Base-by-base conservation (phyloP, 257 asterid species). In the Solanum chiquidenum region DNA sequence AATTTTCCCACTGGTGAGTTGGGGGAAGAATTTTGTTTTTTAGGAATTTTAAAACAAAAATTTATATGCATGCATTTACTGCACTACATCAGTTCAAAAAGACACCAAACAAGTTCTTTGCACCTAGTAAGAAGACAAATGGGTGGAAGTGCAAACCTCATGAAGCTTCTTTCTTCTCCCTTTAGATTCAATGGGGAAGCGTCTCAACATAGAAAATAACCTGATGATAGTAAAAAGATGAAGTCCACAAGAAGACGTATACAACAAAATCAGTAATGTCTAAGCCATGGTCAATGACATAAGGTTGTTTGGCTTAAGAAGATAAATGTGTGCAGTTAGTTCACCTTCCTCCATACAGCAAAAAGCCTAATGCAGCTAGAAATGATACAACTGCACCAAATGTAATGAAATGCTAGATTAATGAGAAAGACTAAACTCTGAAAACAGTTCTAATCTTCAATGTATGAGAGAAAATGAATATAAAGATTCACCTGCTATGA, bases 141-240 rank as follows among this genome's bases (percentile, higher is more conserved):
- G 84, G 25, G 9, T 76, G 35, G 29, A 42, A 14, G 64, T 20
- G 14, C 64, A 42, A 77, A 77, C 84, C 84, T 77, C 84, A 25
- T 93, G 95, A 89, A 96, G 98, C 88, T 96, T 95, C 95, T 96
- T 96, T 90, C 98, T 92, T 92, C 98, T 93, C 90, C 99, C 99
- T 93, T 94, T 96, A 84, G 99, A 95, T 93, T 96, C 99, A 68
- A 96, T 95, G 23, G 99, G 98, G 87, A 95, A 96, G 87, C 98
- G 95, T 84, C 95, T 92, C 76, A 96, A 91, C 99, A 94, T 96
- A 93, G 90, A 88, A 91, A 96, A 96, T 86, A 96, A 92, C 94
- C 98, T 96, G 95, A 87, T 44, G 34, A 16, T 76, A 5, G 80
- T 42, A 10, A 87, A 84, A 71, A 64, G 35, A 76, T 75, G 58